Evolutionary conservation across 192 early-diverging fungal genomes (phyloP).

Genomic region (Cetraspora pellucida): DNA sequence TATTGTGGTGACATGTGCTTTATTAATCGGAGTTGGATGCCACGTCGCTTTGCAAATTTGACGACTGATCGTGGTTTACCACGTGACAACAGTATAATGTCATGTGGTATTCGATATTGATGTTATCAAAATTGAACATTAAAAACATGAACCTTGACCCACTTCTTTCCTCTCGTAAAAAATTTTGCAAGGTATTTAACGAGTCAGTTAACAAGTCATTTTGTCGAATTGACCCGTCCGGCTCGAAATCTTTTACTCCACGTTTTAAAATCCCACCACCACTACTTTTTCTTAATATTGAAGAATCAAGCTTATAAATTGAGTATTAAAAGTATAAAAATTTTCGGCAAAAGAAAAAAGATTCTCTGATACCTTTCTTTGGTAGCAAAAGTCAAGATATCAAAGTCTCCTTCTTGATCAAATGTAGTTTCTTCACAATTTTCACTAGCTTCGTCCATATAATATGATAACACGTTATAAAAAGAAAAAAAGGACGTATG

Average conservation of each 20-base stretch:
- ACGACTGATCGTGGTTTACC: neutral
- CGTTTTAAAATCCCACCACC: neutral
- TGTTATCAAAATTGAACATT: neutral
- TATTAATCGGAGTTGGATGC: slow-evolving; percentile 2
- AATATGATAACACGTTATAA: too few relatives aligned
- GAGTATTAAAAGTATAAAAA: too few relatives aligned
- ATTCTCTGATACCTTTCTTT: too few relatives aligned
- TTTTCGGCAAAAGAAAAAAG: too few relatives aligned
- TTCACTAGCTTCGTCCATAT: too few relatives aligned
- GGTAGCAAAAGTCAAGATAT: too few relatives aligned
- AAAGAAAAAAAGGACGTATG: too few relatives aligned
- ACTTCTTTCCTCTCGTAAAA: slow-evolving; percentile 34
- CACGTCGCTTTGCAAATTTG: slow-evolving; percentile 22
- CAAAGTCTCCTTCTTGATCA: too few relatives aligned
- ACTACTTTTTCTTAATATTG: neutral
- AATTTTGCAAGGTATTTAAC: slow-evolving; percentile 1
- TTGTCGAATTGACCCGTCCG: neutral
- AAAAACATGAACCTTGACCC: slow-evolving; percentile 35
- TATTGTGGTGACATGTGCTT: neutral
- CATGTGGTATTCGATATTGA: neutral
- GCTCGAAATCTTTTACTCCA: neutral
- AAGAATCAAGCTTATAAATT: too few relatives aligned
- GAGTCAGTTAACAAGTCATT: neutral
- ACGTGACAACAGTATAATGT: neutral
- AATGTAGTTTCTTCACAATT: too few relatives aligned